A percentile compares a stretch with the other conserved stretches of the same genome.
Evolutionary conservation across 106 monocot genomes (phyloP).

Genomic region (Posidonia australis): DNA sequence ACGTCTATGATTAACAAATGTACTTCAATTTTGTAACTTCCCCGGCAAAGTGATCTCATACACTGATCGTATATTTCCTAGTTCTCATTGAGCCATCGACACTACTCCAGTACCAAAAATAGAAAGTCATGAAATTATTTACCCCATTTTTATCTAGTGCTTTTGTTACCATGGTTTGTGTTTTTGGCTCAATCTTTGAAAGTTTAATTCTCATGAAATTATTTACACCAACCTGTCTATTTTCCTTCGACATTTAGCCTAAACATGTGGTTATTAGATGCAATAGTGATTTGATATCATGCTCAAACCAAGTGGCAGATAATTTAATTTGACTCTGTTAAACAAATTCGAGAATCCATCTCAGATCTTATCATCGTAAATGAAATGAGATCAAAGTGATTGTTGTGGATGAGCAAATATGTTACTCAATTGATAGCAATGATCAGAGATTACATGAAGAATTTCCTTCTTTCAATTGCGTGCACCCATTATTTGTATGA

Average conservation of each 20-base stretch:
- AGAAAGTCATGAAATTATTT: conserved; percentile 11
- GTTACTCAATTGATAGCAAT: neutral
- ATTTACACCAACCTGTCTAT: too few species aligned
- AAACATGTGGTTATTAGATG: neutral
- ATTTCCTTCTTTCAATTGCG: conserved; percentile 3
- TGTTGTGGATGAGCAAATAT: neutral
- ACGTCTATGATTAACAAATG: neutral
- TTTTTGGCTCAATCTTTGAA: neutral
- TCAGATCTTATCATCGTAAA: neutral
- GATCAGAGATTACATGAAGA: neutral
- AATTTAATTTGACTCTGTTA: neutral
- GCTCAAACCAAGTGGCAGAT: neutral
- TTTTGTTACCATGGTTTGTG: neutral
- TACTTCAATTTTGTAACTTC: neutral
- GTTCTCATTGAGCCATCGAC: too few species aligned
- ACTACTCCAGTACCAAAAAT: neutral
- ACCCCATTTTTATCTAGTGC: neutral
- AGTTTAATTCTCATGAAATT: too few species aligned
- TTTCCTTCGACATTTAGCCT: too few species aligned
- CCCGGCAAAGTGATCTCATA: too few species aligned
- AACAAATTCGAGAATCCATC: neutral
- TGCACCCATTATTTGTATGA: neutral
- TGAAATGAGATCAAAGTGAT: neutral
- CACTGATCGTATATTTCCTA: too few species aligned
- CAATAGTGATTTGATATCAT: too few species aligned